Evolutionary conservation across 2,329 filamentous ascomycete species (phyloP).

Genomic region (Aspergillus latus): DNA sequence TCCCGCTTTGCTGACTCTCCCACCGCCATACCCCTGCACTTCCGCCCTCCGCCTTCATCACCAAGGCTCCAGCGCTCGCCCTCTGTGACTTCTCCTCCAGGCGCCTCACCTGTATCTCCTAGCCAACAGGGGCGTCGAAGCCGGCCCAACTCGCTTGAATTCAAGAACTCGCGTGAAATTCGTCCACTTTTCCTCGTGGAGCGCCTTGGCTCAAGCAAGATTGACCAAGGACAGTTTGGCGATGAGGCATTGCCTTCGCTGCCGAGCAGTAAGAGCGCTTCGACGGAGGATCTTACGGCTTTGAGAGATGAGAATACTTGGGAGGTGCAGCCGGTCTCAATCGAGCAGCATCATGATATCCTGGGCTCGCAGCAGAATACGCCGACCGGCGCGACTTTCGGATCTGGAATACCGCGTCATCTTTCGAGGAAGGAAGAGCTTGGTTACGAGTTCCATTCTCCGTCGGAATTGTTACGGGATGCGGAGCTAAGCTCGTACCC

Average conservation of each 20-base stretch:
- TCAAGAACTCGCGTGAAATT: constrained; percentile 63
- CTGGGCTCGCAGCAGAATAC: constrained; percentile 67
- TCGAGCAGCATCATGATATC: constrained; percentile 43
- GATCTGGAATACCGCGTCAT: constrained; percentile 16
- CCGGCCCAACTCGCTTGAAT: constrained; percentile 53
- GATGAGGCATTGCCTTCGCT: constrained; percentile 50
- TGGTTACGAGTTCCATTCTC: constrained; percentile 49
- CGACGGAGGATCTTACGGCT: constrained; percentile 43
- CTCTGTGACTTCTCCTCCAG: constrained; percentile 21
- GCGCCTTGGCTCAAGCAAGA: constrained; percentile 50
- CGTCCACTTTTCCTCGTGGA: constrained; percentile 82
- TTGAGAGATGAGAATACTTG: constrained; percentile 31
- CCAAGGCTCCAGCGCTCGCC: constrained; percentile 45
- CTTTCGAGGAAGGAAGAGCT: constrained; percentile 39
- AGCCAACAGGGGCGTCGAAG: constrained; percentile 44
- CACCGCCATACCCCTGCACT: constrained; percentile 58
- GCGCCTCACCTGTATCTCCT: constrained; percentile 20
- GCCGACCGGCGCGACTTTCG: constrained; percentile 61
- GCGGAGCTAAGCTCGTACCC: constrained; percentile 23
- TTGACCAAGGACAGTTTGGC: constrained; percentile 34
- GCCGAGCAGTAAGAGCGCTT: constrained; percentile 52
- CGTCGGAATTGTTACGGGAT: constrained; percentile 47
- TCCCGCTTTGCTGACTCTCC: constrained; percentile 43
- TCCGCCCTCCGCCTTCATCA: constrained; percentile 52
- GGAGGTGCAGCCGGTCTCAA: constrained; percentile 26